These are phyloP conservation scores for Pholiota molesta DNA, from an alignment of 768 basidiomycete genomes.

Conservation along the genomic window DNA sequence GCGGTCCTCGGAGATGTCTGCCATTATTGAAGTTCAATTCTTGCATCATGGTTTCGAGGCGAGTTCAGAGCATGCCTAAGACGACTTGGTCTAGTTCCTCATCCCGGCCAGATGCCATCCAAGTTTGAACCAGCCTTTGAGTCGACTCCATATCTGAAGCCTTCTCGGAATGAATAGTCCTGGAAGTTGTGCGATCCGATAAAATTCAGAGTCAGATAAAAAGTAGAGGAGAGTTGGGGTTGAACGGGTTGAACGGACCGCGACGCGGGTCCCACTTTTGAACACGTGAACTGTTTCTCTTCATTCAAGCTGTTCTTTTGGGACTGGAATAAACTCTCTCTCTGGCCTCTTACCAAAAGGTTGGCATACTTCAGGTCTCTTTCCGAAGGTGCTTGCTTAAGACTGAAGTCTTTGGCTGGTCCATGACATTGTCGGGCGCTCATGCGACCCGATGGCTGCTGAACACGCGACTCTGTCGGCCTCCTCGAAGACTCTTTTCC, in stretches of 20 bases:
- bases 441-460: constrained; percentile 35
- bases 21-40: constrained; percentile 18
- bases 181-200: not conserved
- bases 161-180: not conserved
- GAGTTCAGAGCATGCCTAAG: constrained; percentile 48
- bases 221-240: not conserved
- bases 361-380: not conserved
- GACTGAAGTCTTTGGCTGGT: constrained; percentile 25
- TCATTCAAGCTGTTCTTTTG: not conserved
- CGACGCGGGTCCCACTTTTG: not conserved
- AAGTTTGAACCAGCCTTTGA: constrained; percentile 64
- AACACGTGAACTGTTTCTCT: constrained; percentile 4
- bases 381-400: constrained; percentile 5
- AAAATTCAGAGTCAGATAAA: not conserved
- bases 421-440: constrained; percentile 39
- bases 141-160: constrained; percentile 36
- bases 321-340: not conserved
- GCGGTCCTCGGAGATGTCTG: constrained; percentile 55
- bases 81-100: constrained; percentile 61
- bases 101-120: constrained; percentile 68
- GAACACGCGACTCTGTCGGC: constrained; percentile 22
- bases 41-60: constrained; percentile 8
- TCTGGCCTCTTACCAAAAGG: not conserved
- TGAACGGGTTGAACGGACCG: not conserved
- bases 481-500: constrained; percentile 26